Evolutionary conservation across 164 flowering plant species (phyloP).

Genomic region (Berberis thunbergii): DNA sequence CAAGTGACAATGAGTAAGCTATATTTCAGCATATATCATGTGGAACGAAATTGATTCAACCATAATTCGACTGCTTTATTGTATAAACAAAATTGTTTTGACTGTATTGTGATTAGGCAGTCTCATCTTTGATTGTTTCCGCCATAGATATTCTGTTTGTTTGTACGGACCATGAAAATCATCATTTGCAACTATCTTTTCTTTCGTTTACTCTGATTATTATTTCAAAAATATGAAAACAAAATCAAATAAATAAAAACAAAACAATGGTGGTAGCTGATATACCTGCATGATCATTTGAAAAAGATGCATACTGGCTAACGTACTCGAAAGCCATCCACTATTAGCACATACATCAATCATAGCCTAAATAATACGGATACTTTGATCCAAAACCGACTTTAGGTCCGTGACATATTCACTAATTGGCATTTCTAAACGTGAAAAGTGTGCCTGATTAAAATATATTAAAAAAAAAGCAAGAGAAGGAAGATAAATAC

Average conservation of each 20-base stretch:
- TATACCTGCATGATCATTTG: constrained; percentile 99
- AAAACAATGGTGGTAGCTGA: background rate
- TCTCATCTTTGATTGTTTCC: too few relatives aligned
- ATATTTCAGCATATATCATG: background rate
- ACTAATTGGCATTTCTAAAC: constrained; percentile 76
- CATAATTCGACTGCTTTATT: too few relatives aligned
- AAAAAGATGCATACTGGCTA: constrained; percentile 90
- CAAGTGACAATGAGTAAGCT: background rate
- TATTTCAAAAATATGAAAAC: too few relatives aligned
- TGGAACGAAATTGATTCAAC: too few relatives aligned
- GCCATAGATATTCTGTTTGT: too few relatives aligned
- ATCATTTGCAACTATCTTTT: too few relatives aligned
- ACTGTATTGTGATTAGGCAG: too few relatives aligned
- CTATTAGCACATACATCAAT: constrained; percentile 96
- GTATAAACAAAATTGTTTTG: too few relatives aligned
- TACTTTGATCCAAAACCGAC: constrained; percentile 96
- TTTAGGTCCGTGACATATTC: constrained; percentile 94
- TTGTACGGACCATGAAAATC: too few relatives aligned
- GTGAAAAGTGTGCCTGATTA: constrained; percentile 90
- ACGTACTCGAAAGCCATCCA: constrained; percentile 91
- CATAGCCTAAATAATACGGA: constrained; percentile 97
- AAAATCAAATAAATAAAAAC: too few relatives aligned
- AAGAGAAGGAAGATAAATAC: constrained; percentile 1
- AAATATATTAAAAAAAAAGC: background rate
- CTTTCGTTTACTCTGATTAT: too few relatives aligned